Evolutionary conservation across 306 rosid species (phyloP), one percentile per base, ranked within the genome.

Genomic region (Abrus precatorius): DNA sequence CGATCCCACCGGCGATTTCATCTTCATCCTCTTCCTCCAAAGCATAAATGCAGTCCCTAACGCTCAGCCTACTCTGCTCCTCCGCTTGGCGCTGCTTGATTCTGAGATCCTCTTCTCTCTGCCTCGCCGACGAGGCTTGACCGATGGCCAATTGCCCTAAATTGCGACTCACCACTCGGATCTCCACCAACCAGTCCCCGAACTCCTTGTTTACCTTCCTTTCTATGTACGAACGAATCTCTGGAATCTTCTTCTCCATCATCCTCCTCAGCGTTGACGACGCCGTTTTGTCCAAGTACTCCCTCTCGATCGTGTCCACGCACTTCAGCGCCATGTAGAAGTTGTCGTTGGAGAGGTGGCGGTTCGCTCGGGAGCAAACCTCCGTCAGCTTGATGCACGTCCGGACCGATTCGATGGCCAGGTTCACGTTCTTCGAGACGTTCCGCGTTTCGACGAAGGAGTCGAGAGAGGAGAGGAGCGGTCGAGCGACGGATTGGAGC

Each of bases 51-150:
- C 98, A 93, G 69, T 96, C 99, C 47, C 99, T 79, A 8, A 96
- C 88, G 75, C 98, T 96, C 59, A 96, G 97, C 53, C 99, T 90
- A 61, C 98, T 93, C 90, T 96, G 99, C 81, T 96, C 99, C 92
- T 96, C 99, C 32, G 99, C 99, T 74, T 96, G 97, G 1, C 99
- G 94, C 90, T 96, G 99, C 90, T 96, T 96, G 69, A 92, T 96
- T 63, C 99, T 79, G 50, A 96, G 97, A 84, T 95, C 99, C 86
- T 96, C 99, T 71, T 96, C 99, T 38, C 98, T 86, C 84, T 96
- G 99, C 78, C 99, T 85, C 80, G 98, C 98, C 9, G 98, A 83
- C 6, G 99, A 93, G 8, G 99, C 99, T 69, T 88, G 99, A 11
- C 98, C 94, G 43, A 96, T 96, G 1, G 99, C 98, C 79, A 93